Percentiles rank a stretch among this genome's conserved stretches.
Evolutionary conservation across 768 basidiomycete genomes (phyloP).

Genomic region (Suillus luteus): DNA sequence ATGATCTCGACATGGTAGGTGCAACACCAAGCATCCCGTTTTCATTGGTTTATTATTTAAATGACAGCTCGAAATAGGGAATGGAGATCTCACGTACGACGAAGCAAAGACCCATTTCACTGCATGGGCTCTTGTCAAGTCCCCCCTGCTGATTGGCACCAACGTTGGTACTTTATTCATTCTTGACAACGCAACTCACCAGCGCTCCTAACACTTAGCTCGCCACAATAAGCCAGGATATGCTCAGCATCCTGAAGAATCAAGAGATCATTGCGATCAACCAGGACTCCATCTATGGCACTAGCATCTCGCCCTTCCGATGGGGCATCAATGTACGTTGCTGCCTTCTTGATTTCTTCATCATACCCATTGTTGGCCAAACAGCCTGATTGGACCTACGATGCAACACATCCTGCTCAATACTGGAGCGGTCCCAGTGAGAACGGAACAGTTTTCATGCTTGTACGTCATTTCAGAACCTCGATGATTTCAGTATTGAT

Average conservation of each 20-base stretch:
- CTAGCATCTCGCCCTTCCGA: slow-evolving; percentile 66
- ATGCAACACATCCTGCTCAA: slow-evolving; percentile 55
- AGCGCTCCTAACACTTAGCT: slow-evolving; percentile 38
- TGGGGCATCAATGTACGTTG: slow-evolving; percentile 62
- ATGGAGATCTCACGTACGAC: slow-evolving; percentile 59
- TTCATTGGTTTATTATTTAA: slow-evolving; percentile 8
- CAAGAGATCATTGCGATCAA: slow-evolving; percentile 66
- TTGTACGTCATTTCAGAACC: slow-evolving; percentile 40
- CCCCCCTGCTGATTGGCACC: slow-evolving; percentile 64
- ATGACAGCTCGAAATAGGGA: slow-evolving; percentile 59
- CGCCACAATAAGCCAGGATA: slow-evolving; percentile 49
- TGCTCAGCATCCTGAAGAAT: slow-evolving; percentile 58
- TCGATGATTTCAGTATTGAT: neutral
- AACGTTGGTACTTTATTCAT: slow-evolving; percentile 39
- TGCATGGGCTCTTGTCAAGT: slow-evolving; percentile 69
- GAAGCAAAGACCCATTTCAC: slow-evolving; percentile 73
- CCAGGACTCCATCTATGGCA: slow-evolving; percentile 62
- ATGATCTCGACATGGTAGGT: slow-evolving; percentile 66
- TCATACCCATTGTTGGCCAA: slow-evolving; percentile 7
- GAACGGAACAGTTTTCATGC: slow-evolving; percentile 67
- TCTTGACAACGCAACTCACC: slow-evolving; percentile 12
- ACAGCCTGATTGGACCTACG: slow-evolving; percentile 38
- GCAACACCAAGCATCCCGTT: neutral
- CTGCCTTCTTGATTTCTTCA: neutral
- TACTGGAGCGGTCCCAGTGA: slow-evolving; percentile 68